These are phyloP conservation scores for Gossypium laxum DNA, from an alignment of 441 rosid species.

Conservation along the genomic window DNA sequence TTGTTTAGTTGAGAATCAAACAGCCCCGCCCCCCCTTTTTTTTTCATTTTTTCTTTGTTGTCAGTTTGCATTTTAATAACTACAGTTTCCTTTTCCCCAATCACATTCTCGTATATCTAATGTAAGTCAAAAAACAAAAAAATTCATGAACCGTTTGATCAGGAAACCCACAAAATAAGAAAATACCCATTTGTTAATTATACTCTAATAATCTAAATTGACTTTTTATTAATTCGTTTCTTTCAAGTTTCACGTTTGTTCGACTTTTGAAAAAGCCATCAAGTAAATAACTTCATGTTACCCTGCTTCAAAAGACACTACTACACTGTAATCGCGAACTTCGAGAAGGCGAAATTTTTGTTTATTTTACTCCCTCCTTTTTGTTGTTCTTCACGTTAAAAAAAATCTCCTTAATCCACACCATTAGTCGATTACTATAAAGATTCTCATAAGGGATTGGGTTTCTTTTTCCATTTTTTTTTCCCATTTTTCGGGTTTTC, in stretches of 20 bases:
- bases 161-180: conserved; percentile 13
- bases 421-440: not conserved
- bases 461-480: not conserved
- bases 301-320: conserved; percentile 12
- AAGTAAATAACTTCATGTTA: conserved; percentile 11
- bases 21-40: not conserved
- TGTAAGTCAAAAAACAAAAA: conserved; percentile 25
- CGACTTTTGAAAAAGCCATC: conserved; percentile 14
- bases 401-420: not conserved
- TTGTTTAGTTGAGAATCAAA: conserved; percentile 27
- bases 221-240: not conserved
- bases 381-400: conserved; percentile 17
- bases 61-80: conserved; percentile 27
- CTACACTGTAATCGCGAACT: not conserved
- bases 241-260: not conserved
- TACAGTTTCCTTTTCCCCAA: conserved; percentile 23
- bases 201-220: not conserved
- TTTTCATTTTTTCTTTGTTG: conserved; percentile 9
- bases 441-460: conserved; percentile 13
- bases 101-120: conserved; percentile 19
- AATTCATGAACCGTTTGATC: conserved; percentile 14
- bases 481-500: not conserved
- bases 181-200: not conserved
- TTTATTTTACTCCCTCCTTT: not conserved
- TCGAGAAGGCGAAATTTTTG: not conserved